phyloP scores from a whole-genome alignment of 345 rosid species.

The Ceriops tagal region DNA sequence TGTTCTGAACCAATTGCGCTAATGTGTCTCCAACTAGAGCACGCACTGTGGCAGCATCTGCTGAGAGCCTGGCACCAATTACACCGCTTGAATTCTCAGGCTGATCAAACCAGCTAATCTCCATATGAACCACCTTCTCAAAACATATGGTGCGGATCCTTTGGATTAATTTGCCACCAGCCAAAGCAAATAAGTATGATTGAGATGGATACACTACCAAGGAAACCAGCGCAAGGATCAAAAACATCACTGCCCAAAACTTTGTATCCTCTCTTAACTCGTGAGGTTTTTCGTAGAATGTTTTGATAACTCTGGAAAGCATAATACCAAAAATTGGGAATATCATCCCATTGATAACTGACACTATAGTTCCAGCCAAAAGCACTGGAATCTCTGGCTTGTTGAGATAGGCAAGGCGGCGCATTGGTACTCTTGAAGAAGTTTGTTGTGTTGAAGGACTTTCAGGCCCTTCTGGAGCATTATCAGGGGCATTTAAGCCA shows the following conservation, averaged over 20 bases:
- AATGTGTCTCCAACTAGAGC: slow-evolving; percentile 75
- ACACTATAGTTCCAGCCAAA: slow-evolving; percentile 47
- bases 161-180: slow-evolving; percentile 65
- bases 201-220: slow-evolving; percentile 41
- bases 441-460: slow-evolving; percentile 24
- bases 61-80: slow-evolving; percentile 84
- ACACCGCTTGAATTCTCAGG: slow-evolving; percentile 73
- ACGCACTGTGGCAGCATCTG: slow-evolving; percentile 69
- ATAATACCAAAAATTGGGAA: slow-evolving; percentile 58
- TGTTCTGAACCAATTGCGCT: slow-evolving; percentile 56
- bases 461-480: slow-evolving; percentile 21
- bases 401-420: slow-evolving; percentile 60
- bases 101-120: slow-evolving; percentile 84
- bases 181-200: slow-evolving; percentile 59
- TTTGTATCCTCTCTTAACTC: slow-evolving; percentile 54
- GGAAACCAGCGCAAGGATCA: slow-evolving; percentile 52
- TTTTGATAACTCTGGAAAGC: slow-evolving; percentile 45
- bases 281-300: slow-evolving; percentile 56
- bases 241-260: slow-evolving; percentile 69
- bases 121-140: slow-evolving; percentile 81
- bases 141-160: slow-evolving; percentile 70
- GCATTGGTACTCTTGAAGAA: slow-evolving; percentile 42
- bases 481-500: slow-evolving; percentile 31
- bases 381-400: slow-evolving; percentile 80
- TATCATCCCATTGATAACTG: slow-evolving; percentile 47